phyloP scores from a whole-genome alignment of 495 filamentous ascomycete species.

The Daldinia childiae region DNA sequence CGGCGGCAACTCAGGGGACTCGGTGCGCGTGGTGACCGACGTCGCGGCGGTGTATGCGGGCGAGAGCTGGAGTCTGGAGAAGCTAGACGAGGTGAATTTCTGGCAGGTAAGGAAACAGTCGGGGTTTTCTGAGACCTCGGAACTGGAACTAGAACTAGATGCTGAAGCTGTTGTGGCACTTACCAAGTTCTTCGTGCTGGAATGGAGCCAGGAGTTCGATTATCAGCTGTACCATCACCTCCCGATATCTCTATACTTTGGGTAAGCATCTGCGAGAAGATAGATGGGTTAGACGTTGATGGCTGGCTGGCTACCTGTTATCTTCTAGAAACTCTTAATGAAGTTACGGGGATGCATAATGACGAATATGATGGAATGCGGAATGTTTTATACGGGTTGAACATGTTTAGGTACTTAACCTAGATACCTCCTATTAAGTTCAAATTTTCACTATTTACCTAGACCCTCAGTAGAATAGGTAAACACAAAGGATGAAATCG shows the following conservation, averaged over 20 bases:
- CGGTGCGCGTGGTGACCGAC: slow-evolving; percentile 46
- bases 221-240: slow-evolving; percentile 53
- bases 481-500: not conserved
- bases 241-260: slow-evolving; percentile 46
- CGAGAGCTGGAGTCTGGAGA: slow-evolving; percentile 4
- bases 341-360: not conserved
- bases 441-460: not conserved
- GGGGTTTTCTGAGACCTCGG: not conserved
- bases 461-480: not conserved
- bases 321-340: not conserved
- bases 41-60: slow-evolving; percentile 23
- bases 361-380: not conserved
- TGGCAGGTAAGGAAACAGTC: slow-evolving; percentile 11
- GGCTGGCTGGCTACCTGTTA: not conserved
- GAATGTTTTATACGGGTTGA: not conserved
- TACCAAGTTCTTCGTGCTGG: slow-evolving; percentile 51
- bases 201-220: slow-evolving; percentile 54
- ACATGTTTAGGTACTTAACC: not conserved
- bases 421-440: not conserved
- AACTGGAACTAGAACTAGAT: too few species aligned
- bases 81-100: slow-evolving; percentile 36
- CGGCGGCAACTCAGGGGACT: slow-evolving; percentile 47
- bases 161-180: slow-evolving; percentile 44
- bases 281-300: not conserved
- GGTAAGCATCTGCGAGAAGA: not conserved